Evolutionary conservation across 73 alveolate species (phyloP).

Genomic region (Paramecium primaurelia): DNA sequence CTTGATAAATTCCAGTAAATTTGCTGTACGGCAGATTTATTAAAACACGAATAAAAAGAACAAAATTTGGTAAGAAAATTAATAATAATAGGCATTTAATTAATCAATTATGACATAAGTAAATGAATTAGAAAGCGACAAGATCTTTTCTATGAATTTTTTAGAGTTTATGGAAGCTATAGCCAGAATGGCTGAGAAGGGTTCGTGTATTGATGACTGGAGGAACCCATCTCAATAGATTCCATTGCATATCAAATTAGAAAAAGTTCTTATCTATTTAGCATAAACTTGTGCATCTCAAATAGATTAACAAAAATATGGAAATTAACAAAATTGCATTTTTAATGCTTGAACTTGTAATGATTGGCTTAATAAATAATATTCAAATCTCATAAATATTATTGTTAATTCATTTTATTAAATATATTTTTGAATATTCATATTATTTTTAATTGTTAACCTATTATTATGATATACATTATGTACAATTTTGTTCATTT

Average conservation of each 20-base stretch:
- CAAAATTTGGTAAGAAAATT: neutral
- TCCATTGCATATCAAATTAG: slow-evolving; percentile 10
- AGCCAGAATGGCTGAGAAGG: slow-evolving; percentile 71
- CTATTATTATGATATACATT: too few species aligned
- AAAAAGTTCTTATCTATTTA: neutral
- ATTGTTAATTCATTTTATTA: too few species aligned
- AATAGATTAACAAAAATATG: neutral
- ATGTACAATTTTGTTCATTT: too few species aligned
- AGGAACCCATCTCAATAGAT: neutral
- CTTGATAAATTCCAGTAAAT: slow-evolving; percentile 68
- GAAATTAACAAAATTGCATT: neutral
- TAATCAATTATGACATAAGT: slow-evolving; percentile 72
- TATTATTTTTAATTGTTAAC: too few species aligned
- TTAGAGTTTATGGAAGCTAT: slow-evolving; percentile 77
- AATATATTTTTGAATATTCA: too few species aligned
- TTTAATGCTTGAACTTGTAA: neutral
- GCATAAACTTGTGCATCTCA: slow-evolving; percentile 35
- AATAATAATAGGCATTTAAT: slow-evolving; percentile 50
- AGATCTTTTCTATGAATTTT: slow-evolving; percentile 58
- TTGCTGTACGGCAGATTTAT: slow-evolving; percentile 54
- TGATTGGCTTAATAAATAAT: neutral
- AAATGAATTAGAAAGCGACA: slow-evolving; percentile 69
- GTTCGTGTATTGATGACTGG: neutral
- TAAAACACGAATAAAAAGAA: slow-evolving; percentile 74
- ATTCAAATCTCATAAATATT: too few species aligned